Evolutionary conservation across 2,329 filamentous ascomycete species (phyloP).

Genomic region (Gliomastix tumulicola): DNA sequence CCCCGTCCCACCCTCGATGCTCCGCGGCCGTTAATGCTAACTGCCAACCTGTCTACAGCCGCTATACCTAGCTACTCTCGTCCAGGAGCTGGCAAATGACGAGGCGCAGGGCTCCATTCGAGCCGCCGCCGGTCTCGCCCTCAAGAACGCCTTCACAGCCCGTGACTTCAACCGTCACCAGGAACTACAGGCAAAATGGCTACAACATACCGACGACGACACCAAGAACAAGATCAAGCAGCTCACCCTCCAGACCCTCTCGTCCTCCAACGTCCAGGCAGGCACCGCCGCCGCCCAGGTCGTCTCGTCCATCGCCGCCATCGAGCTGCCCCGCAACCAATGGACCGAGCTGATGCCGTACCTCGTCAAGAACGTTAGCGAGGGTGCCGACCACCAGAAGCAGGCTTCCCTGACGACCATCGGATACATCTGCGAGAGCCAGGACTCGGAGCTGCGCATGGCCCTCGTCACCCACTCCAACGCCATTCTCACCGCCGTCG

Average conservation of each 20-base stretch:
- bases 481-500: constrained; percentile 93
- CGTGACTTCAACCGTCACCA: constrained; percentile 83
- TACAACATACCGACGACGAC: constrained; percentile 70
- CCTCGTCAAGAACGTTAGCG: constrained; percentile 87
- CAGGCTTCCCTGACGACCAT: constrained; percentile 93
- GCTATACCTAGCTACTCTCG: constrained; percentile 86
- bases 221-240: constrained; percentile 87
- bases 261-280: constrained; percentile 71
- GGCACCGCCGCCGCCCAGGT: constrained; percentile 90
- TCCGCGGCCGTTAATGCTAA: too few relatives aligned
- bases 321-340: constrained; percentile 88
- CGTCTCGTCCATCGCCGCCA: constrained; percentile 87
- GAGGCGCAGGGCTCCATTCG: constrained; percentile 75
- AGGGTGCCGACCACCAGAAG: constrained; percentile 81
- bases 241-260: constrained; percentile 80
- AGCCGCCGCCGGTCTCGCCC: constrained; percentile 87
- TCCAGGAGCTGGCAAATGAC: constrained; percentile 91
- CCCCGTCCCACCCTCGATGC: constrained; percentile 7
- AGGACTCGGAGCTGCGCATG: constrained; percentile 78
- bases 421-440: constrained; percentile 95
- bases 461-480: constrained; percentile 85
- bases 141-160: constrained; percentile 97
- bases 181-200: constrained; percentile 91
- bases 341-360: constrained; percentile 88
- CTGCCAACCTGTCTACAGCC: constrained; percentile 66